These are phyloP conservation scores for Candida namnaoensis DNA, from an alignment of 805 yeast genomes.

Conservation along the genomic window DNA sequence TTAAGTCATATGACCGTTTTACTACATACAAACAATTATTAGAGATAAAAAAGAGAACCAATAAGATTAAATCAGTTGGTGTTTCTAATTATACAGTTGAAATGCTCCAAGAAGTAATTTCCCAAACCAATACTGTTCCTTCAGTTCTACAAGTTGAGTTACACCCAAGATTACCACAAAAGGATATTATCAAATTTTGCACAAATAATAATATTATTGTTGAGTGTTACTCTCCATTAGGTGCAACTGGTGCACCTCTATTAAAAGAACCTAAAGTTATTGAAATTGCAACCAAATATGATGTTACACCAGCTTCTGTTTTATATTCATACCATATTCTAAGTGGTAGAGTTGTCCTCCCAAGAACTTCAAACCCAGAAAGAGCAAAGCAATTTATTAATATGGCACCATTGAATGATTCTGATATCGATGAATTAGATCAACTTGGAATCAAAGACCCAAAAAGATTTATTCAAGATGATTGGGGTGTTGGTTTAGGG, in stretches of 20 bases:
- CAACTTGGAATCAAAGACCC: constrained; percentile 21
- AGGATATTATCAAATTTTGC: constrained; percentile 43
- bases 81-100: constrained; percentile 43
- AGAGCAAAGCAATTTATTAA: constrained; percentile 40
- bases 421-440: constrained; percentile 31
- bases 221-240: constrained; percentile 57
- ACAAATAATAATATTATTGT: constrained; percentile 41
- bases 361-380: constrained; percentile 60
- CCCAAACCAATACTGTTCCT: constrained; percentile 39
- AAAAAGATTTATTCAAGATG: constrained; percentile 21
- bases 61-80: constrained; percentile 43
- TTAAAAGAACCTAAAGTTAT: constrained; percentile 39
- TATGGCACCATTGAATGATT: constrained; percentile 27
- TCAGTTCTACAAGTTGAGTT: constrained; percentile 56
- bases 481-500: constrained; percentile 13
- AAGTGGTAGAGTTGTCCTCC: constrained; percentile 53
- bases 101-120: constrained; percentile 29
- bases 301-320: constrained; percentile 44
- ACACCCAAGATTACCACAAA: constrained; percentile 68
- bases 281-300: constrained; percentile 49
- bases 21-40: constrained; percentile 60
- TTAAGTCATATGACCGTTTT: constrained; percentile 30
- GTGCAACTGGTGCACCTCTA: constrained; percentile 58
- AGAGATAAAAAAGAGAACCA: constrained; percentile 36
- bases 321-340: constrained; percentile 55